Evolutionary conservation across 2,329 filamentous ascomycete genomes (phyloP).

Genomic region (Penicillium sp.): DNA sequence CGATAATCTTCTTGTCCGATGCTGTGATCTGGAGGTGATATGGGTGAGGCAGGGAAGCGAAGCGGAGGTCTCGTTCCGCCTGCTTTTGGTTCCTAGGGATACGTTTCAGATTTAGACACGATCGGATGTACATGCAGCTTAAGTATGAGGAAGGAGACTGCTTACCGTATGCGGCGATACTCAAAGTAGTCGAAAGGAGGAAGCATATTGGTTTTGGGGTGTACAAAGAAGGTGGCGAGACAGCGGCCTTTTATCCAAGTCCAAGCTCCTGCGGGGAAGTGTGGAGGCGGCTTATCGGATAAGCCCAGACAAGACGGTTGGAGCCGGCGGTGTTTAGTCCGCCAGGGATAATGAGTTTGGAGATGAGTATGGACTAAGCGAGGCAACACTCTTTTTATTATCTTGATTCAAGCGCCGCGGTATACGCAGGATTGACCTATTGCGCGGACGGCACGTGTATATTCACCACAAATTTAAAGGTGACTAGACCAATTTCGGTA

Average conservation of each 20-base stretch:
- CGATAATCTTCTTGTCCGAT: constrained; percentile 66
- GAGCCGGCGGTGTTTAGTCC: constrained; percentile 18
- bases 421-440: neutral
- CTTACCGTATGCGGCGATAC: constrained; percentile 71
- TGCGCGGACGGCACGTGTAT: neutral
- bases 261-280: constrained; percentile 18
- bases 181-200: constrained; percentile 67
- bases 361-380: too few relatives aligned
- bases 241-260: constrained; percentile 13
- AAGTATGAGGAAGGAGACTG: neutral
- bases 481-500: neutral
- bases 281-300: constrained; percentile 20
- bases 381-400: neutral
- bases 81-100: constrained; percentile 71
- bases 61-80: constrained; percentile 68
- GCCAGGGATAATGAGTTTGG: neutral
- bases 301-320: constrained; percentile 13
- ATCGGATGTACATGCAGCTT: neutral
- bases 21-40: constrained; percentile 68
- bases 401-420: neutral
- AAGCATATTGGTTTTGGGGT: constrained; percentile 39
- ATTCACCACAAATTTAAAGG: neutral
- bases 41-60: constrained; percentile 62
- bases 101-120: neutral
- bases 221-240: constrained; percentile 2